Evolutionary conservation across 208 protist species (phyloP).

Genomic region (Acanthamoeba rhysodes): DNA sequence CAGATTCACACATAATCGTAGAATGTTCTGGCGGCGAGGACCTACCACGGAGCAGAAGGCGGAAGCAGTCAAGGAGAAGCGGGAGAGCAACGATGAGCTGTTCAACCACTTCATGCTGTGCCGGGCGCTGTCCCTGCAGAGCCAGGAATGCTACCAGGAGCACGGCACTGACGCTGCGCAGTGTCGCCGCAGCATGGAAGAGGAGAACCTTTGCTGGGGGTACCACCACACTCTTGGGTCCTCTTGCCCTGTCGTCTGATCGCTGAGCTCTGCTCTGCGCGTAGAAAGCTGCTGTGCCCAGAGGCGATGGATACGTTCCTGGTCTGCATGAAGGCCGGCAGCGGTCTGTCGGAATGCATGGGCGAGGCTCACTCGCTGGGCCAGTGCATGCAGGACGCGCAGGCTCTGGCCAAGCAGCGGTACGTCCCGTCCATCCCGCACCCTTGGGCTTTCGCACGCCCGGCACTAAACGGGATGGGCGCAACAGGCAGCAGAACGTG

Average conservation of each 20-base stretch:
- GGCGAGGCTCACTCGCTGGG: constrained; percentile 14
- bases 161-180: neutral
- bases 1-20: neutral
- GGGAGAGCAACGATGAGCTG: constrained; percentile 20
- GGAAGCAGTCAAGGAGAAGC: constrained; percentile 7
- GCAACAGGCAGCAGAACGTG: constrained; percentile 38
- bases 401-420: neutral
- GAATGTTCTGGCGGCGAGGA: constrained; percentile 56
- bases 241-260: neutral
- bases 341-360: constrained; percentile 23
- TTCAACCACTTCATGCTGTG: constrained; percentile 65
- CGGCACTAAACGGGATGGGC: no score
- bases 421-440: neutral
- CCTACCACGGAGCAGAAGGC: constrained; percentile 32
- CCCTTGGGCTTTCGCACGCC: neutral
- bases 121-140: constrained; percentile 56
- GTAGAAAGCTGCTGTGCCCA: constrained; percentile 11
- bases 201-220: constrained; percentile 54
- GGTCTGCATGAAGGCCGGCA: constrained; percentile 41
- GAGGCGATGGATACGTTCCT: constrained; percentile 43
- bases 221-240: neutral
- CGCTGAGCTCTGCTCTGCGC: neutral
- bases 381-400: constrained; percentile 37
- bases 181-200: constrained; percentile 32
- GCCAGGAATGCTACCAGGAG: constrained; percentile 51